phyloP scores from a whole-genome alignment of 371 early-diverging fungal genomes.

The Parasitella parasitica region DNA sequence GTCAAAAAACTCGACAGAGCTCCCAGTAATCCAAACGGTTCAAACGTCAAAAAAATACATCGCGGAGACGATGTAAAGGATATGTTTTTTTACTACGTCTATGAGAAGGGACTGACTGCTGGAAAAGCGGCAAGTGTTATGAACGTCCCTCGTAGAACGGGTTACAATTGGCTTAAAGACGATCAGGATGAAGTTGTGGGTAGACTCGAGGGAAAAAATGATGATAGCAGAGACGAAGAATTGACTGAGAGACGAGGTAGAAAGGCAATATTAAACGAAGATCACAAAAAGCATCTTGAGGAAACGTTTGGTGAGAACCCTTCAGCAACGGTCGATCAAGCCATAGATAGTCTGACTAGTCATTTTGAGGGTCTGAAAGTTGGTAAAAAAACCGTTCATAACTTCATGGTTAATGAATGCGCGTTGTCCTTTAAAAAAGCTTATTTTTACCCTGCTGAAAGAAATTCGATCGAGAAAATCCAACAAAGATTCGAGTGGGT shows the following conservation, averaged over 20 bases:
- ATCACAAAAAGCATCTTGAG: conserved; percentile 11
- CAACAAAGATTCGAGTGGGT: conserved; percentile 1
- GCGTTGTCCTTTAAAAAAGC: too few species aligned
- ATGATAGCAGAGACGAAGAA: neutral
- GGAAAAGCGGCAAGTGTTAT: neutral
- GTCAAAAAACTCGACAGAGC: too few species aligned
- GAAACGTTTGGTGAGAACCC: conserved; percentile 6
- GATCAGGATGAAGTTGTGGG: neutral
- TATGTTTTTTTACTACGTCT: too few species aligned
- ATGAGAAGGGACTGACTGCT: neutral
- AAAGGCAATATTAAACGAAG: neutral
- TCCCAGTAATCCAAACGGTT: too few species aligned
- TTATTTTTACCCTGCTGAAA: neutral
- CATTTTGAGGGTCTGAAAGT: neutral
- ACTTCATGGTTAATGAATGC: conserved; percentile 2
- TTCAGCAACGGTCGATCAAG: conserved; percentile 3
- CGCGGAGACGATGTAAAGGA: too few species aligned
- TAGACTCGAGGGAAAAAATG: neutral
- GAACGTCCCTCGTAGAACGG: conserved; percentile 8
- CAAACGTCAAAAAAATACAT: neutral
- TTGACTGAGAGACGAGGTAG: neutral
- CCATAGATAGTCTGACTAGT: neutral
- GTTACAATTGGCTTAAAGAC: conserved; percentile 1
- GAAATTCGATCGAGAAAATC: neutral
- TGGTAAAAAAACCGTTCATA: neutral